Base-by-base conservation (phyloP, 768 basidiomycete species). In the Rhizopogon vinicolor region DNA sequence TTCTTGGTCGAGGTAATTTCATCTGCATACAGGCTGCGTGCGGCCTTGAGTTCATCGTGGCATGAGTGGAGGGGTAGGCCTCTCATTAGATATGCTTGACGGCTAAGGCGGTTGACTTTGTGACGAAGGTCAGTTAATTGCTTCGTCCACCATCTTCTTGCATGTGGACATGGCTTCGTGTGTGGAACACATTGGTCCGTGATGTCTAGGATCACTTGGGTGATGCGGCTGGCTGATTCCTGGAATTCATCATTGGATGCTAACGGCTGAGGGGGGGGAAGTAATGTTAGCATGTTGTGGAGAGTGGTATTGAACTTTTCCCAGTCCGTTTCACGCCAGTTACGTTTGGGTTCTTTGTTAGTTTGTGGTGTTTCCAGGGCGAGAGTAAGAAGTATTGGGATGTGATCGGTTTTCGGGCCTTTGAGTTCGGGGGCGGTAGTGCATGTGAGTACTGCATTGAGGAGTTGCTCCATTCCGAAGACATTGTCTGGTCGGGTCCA, bases 121-220 rank as follows among this genome's bases (percentile, higher is more conserved):
- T 48, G 58, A 13, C 64, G 62, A 31, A 63, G 33, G 0, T 59
- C 48, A 0, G 52, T 51, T 5, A 78, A 68, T 0, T 70, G 70
- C 10, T 56, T 53, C 6, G 51, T 64, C 70, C 66, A 76, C 75
- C 73, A 75, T 2, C 63, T 37, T 22, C 72, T 74, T 2, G 56
- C 25, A 52, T 64, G 64, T 2, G 64, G 66, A 2, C 52, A 57
- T 1, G 63, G 61, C 33, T 59, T 53, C 0, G 56, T 19, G 5
- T 44, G 22, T 0, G 70, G 71, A 0, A 70, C 65, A 7, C 55
- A 22, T 8, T 53, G 44, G 3, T 58, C 41, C 1, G 70, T 62
- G 0, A 60, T 58, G 0, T 29, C 14, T 60, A 41, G 0, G 0
- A 75, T 48, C 0, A 63, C 65, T 0, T 12, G 37, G 1, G 56